Evolutionary conservation across 805 yeast species (phyloP).

Genomic region (Cyberlindnera misumaiensis): DNA sequence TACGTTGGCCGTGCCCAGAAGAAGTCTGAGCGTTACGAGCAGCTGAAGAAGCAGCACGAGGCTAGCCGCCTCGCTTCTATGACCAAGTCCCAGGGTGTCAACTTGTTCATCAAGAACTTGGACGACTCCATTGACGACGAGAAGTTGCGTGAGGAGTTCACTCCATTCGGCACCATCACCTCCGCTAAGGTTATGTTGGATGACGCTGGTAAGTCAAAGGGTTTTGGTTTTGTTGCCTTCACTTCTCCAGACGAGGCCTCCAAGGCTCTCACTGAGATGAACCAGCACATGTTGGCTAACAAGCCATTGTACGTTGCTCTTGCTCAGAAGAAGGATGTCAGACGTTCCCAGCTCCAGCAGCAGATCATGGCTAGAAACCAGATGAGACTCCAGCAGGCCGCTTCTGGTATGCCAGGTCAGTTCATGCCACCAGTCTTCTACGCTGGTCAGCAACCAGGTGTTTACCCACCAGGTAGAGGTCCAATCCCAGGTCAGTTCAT

Average conservation of each 20-base stretch:
- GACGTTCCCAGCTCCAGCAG: conserved; percentile 95
- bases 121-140: conserved; percentile 92
- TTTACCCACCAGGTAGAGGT: conserved; percentile 82
- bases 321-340: conserved; percentile 97
- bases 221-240: conserved; percentile 98
- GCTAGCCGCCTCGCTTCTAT: conserved; percentile 84
- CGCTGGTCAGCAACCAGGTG: conserved; percentile 55
- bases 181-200: conserved; percentile 96
- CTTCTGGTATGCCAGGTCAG: conserved; percentile 82
- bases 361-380: conserved; percentile 98
- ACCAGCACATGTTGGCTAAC: conserved; percentile 89
- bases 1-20: conserved; percentile 99
- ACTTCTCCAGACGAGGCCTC: conserved; percentile 98
- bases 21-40: conserved; percentile 96
- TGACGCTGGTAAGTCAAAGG: conserved; percentile 91
- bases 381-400: conserved; percentile 96
- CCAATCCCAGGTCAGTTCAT: conserved; percentile 77
- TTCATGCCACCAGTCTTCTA: conserved; percentile 79
- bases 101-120: conserved; percentile 93
- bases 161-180: conserved; percentile 90
- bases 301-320: conserved; percentile 98
- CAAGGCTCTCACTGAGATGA: conserved; percentile 96
- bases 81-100: conserved; percentile 94
- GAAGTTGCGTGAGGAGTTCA: conserved; percentile 83
- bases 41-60: conserved; percentile 92